Evolutionary conservation across 768 basidiomycete genomes (phyloP), one percentile per base, ranked within the genome.

Genomic region (Leucosporidium creatinivorum): DNA sequence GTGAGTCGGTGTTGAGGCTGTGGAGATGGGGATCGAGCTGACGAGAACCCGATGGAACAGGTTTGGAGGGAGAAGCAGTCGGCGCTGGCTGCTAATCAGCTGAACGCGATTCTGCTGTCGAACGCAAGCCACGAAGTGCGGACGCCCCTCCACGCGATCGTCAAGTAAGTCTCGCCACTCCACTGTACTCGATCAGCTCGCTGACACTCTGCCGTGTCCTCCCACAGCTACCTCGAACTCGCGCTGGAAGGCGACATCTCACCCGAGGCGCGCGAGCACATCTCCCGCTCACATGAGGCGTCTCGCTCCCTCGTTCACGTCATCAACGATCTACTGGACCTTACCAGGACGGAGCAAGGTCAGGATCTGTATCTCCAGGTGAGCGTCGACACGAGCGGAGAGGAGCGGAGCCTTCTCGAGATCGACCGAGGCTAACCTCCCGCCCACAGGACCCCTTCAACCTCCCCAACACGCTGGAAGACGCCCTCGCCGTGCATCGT

Each of bases 91-190:
- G 84, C 84, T 7, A 89, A 85, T 47, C 86, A 85, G 75, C 78
- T 90, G 28, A 89, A 88, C 4, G 87, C 86, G 62, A 78, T 91
- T 18, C 75, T 92, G 48, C 79, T 92, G 12, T 86, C 87, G 10
- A 90, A 92, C 77, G 89, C 89, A 7, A 87, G 85, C 69, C 89
- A 92, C 74, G 89, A 91, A 81, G 87, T 88, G 7, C 84, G 87
- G 30, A 89, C 87, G 4, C 87, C 88, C 10, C 74, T 89, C 63
- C 88, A 89, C 73, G 88, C 89, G 73, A 90, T 91, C 71, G 90
- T 91, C 77, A 90, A 89, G 85, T 85, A 65, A 48, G 83, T 74
- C 4, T 47, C n/a, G n/a, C n/a, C n/a, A n/a, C n/a, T n/a, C n/a
- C n/a, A n/a, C n/a, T n/a, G n/a, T n/a, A n/a, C n/a, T n/a, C n/a